phyloP scores from a whole-genome alignment of 768 basidiomycete genomes.

The Tricholoma matsutake region DNA sequence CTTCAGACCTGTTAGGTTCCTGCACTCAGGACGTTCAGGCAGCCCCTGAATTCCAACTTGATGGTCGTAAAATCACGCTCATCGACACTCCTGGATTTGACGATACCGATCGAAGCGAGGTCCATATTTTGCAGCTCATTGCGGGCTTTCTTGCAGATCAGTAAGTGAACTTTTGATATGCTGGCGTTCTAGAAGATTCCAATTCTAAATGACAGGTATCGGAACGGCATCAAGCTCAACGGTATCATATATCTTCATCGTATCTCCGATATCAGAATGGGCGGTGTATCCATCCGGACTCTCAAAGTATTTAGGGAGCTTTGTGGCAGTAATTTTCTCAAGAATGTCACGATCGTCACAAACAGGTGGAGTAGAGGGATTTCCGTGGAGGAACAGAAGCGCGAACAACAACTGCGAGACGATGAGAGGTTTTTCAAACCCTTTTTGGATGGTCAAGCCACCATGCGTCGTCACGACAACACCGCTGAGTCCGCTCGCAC shows the following conservation, averaged over 20 bases:
- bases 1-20: not conserved
- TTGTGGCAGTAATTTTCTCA: constrained; percentile 38
- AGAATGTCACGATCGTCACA: constrained; percentile 44
- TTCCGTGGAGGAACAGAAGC: constrained; percentile 31
- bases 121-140: constrained; percentile 30
- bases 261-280: constrained; percentile 33
- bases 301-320: constrained; percentile 41
- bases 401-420: not conserved
- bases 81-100: constrained; percentile 43
- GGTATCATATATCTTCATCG: constrained; percentile 40
- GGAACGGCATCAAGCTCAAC: constrained; percentile 24
- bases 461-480: not conserved
- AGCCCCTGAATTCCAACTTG: constrained; percentile 23
- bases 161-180: not conserved
- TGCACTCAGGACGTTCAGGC: not conserved
- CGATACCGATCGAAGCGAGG: constrained; percentile 30
- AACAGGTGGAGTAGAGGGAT: constrained; percentile 40
- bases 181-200: too few species aligned
- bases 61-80: constrained; percentile 25
- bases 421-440: constrained; percentile 38
- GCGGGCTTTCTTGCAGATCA: not conserved
- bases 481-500: not conserved
- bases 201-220: constrained; percentile 13
- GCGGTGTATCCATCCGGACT: constrained; percentile 37
- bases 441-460: constrained; percentile 38